Evolutionary conservation across 768 basidiomycete genomes (phyloP), one percentile per base, ranked within the genome.

Genomic region (Mycena amicta): DNA sequence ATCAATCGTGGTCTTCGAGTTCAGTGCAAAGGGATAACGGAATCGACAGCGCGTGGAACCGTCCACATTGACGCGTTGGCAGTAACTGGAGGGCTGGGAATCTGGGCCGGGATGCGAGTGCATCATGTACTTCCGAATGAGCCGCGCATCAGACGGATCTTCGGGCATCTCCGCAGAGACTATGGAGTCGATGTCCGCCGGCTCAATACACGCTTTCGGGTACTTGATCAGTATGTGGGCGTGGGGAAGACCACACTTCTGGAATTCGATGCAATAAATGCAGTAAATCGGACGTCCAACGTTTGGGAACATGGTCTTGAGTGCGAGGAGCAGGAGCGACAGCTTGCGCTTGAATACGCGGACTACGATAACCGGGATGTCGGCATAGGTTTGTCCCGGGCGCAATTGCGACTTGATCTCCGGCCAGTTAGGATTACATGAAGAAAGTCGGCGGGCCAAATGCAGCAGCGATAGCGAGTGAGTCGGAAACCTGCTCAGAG

Each of bases 231-330:
- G 60, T 40, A 77, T 74, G 57, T 80, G 78, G 0, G 71, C 70
- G 61, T 80, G 77, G 0, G 77, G 77, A 0, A 79, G 61, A 1
- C 78, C 75, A 50, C n/a, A n/a, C n/a, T n/a, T n/a, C n/a, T n/a
- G n/a, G n/a, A n/a, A n/a, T n/a, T n/a, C n/a, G n/a, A n/a, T n/a
- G n/a, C n/a, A n/a, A n/a, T n/a, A n/a, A n/a, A n/a, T n/a, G n/a
- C n/a, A n/a, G n/a, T n/a, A n/a, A n/a, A n/a, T n/a, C n/a, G n/a
- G n/a, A n/a, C n/a, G n/a, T n/a, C n/a, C n/a, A n/a, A n/a, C n/a
- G n/a, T 73, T 60, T 0, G 66, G 55, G 55, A 74, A 75, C 64
- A 72, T 73, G 2, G 60, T 65, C 28, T 66, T 62, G 0, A 78
- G 60, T 0, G 68, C 25, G 2, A 66, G n/a, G 0, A 72, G 25